Evolutionary conservation across 192 early-diverging fungal species (phyloP).

Genomic region (Backusella tarrabulga): DNA sequence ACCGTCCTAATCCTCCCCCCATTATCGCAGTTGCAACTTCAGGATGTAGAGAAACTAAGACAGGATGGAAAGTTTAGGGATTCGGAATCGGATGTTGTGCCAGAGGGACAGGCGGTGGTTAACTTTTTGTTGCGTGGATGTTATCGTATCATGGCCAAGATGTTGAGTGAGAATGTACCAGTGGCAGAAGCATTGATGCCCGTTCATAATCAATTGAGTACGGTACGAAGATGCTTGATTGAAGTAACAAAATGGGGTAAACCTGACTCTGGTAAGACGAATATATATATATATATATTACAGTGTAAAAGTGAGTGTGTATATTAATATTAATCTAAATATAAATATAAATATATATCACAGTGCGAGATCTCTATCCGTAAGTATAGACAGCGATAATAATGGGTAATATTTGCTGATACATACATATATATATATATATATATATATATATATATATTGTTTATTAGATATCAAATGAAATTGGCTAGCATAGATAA

Average conservation of each 20-base stretch:
- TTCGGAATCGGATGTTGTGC: conserved; percentile 53
- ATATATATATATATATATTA: not conserved
- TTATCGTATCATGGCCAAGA: conserved; percentile 82
- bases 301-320: not conserved
- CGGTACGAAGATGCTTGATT: conserved; percentile 72
- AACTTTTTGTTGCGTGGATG: conserved; percentile 80
- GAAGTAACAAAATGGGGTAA: conserved; percentile 84
- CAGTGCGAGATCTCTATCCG: not conserved
- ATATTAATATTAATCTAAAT: not conserved
- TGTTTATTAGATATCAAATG: conserved; percentile 84
- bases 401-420: not conserved
- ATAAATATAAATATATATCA: not conserved
- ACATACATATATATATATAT: conserved; percentile 26
- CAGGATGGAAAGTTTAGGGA: conserved; percentile 85
- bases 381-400: not conserved
- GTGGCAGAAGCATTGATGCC: conserved; percentile 81
- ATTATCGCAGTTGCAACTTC: conserved; percentile 58
- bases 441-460: conserved; percentile 45
- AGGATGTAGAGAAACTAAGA: conserved; percentile 80
- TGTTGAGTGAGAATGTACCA: conserved; percentile 76
- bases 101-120: conserved; percentile 75
- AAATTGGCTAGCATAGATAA: conserved; percentile 83
- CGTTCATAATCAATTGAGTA: conserved; percentile 83
- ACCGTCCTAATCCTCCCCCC: too few relatives aligned
- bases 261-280: conserved; percentile 55